Conservation (phyloP, 164 flowering plant species). For the Paratinospora sagittata region DNA sequence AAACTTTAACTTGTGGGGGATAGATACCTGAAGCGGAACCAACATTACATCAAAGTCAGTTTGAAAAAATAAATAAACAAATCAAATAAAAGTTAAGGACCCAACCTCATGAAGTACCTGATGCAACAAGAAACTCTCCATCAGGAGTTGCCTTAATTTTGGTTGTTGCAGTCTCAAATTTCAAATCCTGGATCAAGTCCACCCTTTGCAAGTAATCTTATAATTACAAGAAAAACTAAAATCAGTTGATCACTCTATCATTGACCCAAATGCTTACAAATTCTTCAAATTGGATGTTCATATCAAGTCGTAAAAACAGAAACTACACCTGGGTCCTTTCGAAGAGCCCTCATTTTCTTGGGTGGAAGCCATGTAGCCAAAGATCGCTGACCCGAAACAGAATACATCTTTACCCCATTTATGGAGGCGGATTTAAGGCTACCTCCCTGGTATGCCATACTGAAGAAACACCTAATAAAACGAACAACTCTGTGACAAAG, state of each 20-base stretch:
- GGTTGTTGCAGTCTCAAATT: constrained; percentile 83
- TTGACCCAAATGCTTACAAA: neutral
- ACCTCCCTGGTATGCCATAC: constrained; percentile 50
- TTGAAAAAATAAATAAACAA: neutral
- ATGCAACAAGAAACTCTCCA: constrained; percentile 81
- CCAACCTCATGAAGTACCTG: constrained; percentile 38
- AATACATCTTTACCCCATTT: constrained; percentile 76
- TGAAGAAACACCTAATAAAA: neutral
- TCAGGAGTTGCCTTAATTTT: constrained; percentile 79
- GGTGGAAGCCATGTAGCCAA: constrained; percentile 65
- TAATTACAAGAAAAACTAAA: constrained; percentile 7
- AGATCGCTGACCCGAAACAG: constrained; percentile 52
- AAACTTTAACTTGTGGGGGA: constrained; percentile 93
- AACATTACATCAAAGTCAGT: neutral
- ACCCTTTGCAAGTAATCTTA: constrained; percentile 68
- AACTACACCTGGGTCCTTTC: constrained; percentile 49
- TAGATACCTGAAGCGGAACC: constrained; percentile 51
- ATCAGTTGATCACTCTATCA: neutral
- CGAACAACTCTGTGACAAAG: neutral
- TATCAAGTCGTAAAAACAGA: neutral
- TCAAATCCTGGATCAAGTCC: constrained; percentile 81
- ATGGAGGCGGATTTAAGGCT: constrained; percentile 63
- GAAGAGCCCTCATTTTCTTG: constrained; percentile 65
- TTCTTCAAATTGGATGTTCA: neutral
- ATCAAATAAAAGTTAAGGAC: neutral